Percentiles rank a stretch among this genome's conserved stretches.
Evolutionary conservation across 148 eudicot genomes (phyloP).

Genomic region (Rhododendron ovatum): DNA sequence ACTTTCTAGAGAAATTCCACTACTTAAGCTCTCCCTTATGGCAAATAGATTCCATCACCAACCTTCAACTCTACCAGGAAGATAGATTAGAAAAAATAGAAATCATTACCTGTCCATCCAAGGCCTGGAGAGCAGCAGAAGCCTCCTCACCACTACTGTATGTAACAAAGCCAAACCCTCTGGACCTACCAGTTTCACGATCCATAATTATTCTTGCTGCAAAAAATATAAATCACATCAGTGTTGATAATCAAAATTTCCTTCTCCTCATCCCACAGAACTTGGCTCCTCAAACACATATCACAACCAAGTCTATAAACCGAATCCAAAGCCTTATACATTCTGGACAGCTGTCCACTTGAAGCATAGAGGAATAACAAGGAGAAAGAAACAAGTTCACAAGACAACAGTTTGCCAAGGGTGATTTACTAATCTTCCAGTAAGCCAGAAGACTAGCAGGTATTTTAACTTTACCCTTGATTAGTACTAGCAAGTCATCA

Average conservation of each 20-base stretch:
- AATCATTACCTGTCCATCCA: constrained; percentile 69
- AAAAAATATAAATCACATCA: constrained; percentile 9
- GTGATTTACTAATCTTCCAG: not conserved
- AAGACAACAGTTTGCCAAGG: not conserved
- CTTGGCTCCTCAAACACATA: not conserved
- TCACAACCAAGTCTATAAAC: not conserved
- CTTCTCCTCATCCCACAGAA: not conserved
- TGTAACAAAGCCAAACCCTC: constrained; percentile 92
- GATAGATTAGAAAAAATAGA: not conserved
- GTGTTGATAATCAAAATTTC: not conserved
- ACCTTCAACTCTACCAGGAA: not conserved
- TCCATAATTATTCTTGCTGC: constrained; percentile 84
- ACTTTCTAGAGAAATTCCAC: not conserved
- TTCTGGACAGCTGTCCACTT: not conserved
- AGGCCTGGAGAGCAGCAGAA: constrained; percentile 74
- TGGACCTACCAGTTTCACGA: constrained; percentile 73
- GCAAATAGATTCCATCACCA: not conserved
- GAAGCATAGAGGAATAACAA: not conserved
- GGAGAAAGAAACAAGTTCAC: not conserved
- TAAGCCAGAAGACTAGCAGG: not conserved
- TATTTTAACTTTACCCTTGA: not conserved
- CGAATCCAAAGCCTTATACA: not conserved
- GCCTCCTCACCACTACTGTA: constrained; percentile 64
- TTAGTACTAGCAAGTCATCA: not conserved
- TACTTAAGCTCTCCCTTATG: not conserved